Evolutionary conservation across 768 basidiomycete genomes (phyloP).

Genomic region (Mycena latifolia): DNA sequence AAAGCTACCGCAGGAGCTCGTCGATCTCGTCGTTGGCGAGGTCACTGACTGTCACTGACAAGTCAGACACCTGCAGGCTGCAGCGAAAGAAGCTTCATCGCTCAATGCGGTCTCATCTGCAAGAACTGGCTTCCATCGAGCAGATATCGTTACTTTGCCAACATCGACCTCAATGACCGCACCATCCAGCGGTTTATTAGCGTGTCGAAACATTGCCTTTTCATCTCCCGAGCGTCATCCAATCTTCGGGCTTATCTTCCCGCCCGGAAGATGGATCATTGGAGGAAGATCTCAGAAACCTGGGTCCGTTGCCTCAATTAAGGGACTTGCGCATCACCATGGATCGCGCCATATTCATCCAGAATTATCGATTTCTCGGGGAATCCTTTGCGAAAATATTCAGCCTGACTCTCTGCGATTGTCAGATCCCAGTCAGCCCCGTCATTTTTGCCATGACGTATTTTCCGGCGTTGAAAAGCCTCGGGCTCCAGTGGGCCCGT

Average conservation of each 20-base stretch:
- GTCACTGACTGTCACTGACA: too few species aligned
- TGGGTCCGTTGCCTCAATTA: slow-evolving; percentile 7
- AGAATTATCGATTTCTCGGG: neutral
- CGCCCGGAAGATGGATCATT: neutral
- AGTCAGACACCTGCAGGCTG: neutral
- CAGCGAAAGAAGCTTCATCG: neutral
- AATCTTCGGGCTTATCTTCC: neutral
- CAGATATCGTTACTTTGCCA: neutral
- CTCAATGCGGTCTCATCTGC: neutral
- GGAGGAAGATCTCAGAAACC: neutral
- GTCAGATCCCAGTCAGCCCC: neutral
- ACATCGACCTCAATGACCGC: neutral
- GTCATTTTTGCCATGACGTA: neutral
- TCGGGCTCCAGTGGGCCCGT: neutral
- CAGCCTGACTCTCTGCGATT: neutral
- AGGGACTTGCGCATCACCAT: slow-evolving; percentile 4
- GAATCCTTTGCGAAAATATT: neutral
- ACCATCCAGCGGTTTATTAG: neutral
- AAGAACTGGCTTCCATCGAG: neutral
- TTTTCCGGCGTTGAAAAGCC: neutral
- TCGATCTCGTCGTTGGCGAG: neutral
- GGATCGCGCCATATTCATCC: neutral
- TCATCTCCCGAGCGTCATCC: neutral
- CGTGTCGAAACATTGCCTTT: neutral
- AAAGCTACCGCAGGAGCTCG: neutral